Base-by-base conservation (phyloP, 2,329 filamentous ascomycete species). In the Venturia pyrina region DNA sequence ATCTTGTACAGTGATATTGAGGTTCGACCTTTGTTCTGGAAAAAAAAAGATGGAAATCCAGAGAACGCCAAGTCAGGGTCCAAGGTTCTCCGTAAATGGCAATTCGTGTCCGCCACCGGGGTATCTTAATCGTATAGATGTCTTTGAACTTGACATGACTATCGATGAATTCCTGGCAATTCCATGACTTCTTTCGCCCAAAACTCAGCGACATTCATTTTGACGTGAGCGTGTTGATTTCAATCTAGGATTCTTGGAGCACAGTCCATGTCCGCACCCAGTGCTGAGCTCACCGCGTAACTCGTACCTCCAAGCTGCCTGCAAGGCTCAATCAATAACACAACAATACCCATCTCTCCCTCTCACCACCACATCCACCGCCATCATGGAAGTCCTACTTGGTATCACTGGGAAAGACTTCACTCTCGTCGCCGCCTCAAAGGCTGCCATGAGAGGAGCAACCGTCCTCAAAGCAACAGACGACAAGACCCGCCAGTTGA, bases 371-470 rank as follows among this genome's bases (percentile, higher is more conserved):
- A 43, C 34, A 43, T 62, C 43, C 53, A 37, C 32, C 63, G 50
- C 53, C 56, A 65, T 44, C 34, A 67, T 65, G 95, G 95, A 99
- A 87, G 91, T 98, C 77, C 85, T 99, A 76, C 86, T 99, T 72
- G 95, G 95, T 75, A 96, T 99, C 78, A 97, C 93, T 68, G 96
- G 95, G 82, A 96, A 96, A 84, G 96, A 99, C 86, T 99, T 97
- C 79, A 96, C 93, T 81, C 87, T 99, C 84, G 88, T 99, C 77
- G 95, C 92, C 74, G 91, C 95, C 73, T 98, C 93, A 69, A 98
- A 99, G 83, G 95, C 95, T 76, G 91, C 93, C 73, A 98, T 98
- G 93, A 88, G 95, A 82, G 95, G 95, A 74, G 91, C 92, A 69
- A 97, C 93, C 67, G 89, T 99, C 78, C 88, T 99, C 76, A 99